phyloP scores from a whole-genome alignment of 192 early-diverging fungal genomes.

The Coemansia sp. region DNA sequence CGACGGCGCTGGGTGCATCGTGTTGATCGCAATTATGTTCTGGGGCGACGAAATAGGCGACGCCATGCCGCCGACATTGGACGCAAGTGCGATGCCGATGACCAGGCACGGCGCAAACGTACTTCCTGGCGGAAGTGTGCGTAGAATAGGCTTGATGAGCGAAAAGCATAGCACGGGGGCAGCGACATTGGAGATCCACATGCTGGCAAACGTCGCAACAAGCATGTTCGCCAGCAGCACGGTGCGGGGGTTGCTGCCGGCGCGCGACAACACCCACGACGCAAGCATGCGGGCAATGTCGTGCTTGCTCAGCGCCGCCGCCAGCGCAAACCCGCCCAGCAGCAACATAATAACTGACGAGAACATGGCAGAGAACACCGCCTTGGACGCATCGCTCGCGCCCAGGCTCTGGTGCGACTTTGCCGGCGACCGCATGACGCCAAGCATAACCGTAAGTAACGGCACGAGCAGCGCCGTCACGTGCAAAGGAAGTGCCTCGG shows the following conservation, averaged over 20 bases:
- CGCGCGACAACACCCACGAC: constrained; percentile 80
- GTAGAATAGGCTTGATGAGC: constrained; percentile 88
- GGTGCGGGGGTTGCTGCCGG: constrained; percentile 77
- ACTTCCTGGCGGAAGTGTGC: constrained; percentile 77
- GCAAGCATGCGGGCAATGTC: constrained; percentile 90
- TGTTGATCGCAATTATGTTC: constrained; percentile 93
- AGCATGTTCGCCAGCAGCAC: constrained; percentile 94
- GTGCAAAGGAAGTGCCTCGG: constrained; percentile 89
- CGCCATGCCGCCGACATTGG: constrained; percentile 97
- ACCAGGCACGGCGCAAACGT: constrained; percentile 84
- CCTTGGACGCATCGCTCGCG: constrained; percentile 76
- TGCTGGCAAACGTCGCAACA: constrained; percentile 93
- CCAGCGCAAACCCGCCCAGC: constrained; percentile 91
- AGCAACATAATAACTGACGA: constrained; percentile 94
- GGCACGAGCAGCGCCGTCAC: constrained; percentile 89
- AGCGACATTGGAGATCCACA: constrained; percentile 98
- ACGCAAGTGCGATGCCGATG: constrained; percentile 94
- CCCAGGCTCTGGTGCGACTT: constrained; percentile 49
- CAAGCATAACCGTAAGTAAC: constrained; percentile 75
- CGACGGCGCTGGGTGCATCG: constrained; percentile 82
- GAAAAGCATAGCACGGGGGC: constrained; percentile 96
- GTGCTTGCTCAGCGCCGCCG: constrained; percentile 92
- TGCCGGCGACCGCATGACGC: constrained; percentile 71
- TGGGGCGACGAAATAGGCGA: constrained; percentile 97
- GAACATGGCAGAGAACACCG: constrained; percentile 91